Conservation (phyloP, 2,329 filamentous ascomycete genomes). For the Cytospora paraplurivora region DNA sequence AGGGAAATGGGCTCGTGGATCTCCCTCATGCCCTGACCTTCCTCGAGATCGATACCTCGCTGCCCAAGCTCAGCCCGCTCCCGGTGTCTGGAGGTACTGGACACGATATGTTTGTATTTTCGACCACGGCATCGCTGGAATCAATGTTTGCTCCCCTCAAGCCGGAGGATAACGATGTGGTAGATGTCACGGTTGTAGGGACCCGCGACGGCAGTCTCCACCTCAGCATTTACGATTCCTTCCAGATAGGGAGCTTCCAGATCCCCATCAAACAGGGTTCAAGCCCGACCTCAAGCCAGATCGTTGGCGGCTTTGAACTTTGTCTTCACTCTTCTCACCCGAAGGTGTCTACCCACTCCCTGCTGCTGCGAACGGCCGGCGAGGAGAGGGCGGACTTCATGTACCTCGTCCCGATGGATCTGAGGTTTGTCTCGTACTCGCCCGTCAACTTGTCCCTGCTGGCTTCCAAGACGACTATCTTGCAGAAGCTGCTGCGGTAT, state of each 20-base stretch:
- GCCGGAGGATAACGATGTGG: conserved; percentile 68
- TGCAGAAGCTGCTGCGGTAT: conserved; percentile 86
- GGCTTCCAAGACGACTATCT: conserved; percentile 80
- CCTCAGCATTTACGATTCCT: conserved; percentile 82
- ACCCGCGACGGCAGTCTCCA: conserved; percentile 72
- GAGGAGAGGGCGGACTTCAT: conserved; percentile 45
- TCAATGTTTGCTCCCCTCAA: conserved; percentile 66
- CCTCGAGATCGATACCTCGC: conserved; percentile 72
- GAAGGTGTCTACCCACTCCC: conserved; percentile 71
- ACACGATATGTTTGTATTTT: conserved; percentile 64
- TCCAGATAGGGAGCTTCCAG: conserved; percentile 70
- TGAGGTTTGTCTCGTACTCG: conserved; percentile 78
- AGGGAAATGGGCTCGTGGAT: conserved; percentile 46
- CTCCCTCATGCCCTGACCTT: conserved; percentile 74
- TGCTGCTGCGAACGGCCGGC: conserved; percentile 55
- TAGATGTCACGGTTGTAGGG: conserved; percentile 77
- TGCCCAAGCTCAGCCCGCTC: conserved; percentile 76
- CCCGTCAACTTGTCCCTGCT: conserved; percentile 82
- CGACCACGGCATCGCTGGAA: conserved; percentile 68
- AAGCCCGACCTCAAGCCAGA: conserved; percentile 14
- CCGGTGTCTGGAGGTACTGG: conserved; percentile 64
- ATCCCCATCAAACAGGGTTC: conserved; percentile 28
- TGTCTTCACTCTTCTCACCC: conserved; percentile 71
- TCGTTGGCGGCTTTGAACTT: conserved; percentile 41
- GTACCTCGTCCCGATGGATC: conserved; percentile 73